Percentiles rank a stretch among this genome's conserved stretches.
phyloP scores from a whole-genome alignment of 2,329 filamentous ascomycete species.

The Geoglossum cookeanum region DNA sequence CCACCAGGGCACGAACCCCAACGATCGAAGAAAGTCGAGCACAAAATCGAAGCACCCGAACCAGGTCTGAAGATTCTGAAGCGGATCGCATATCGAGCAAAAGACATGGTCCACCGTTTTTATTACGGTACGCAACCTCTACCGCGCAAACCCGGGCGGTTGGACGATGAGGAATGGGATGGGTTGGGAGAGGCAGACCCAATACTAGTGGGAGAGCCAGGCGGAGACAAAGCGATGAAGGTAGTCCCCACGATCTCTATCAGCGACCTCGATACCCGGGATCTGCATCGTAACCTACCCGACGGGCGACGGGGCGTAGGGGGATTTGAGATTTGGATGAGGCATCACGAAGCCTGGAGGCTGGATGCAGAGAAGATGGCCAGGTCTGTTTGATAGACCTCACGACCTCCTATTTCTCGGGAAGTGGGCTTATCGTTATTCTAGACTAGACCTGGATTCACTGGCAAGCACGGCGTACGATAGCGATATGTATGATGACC shows the following conservation, averaged over 20 bases:
- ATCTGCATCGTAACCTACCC: slow-evolving; percentile 6
- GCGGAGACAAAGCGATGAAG: background rate
- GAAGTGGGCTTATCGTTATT: background rate
- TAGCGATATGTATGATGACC: slow-evolving; percentile 11
- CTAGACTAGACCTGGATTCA: slow-evolving; percentile 4
- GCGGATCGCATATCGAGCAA: slow-evolving; percentile 8
- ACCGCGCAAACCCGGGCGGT: background rate
- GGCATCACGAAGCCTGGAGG: slow-evolving; percentile 12
- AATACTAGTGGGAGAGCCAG: background rate
- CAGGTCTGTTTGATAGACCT: slow-evolving; percentile 4
- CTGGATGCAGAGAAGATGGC: background rate
- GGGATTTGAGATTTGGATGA: slow-evolving; percentile 13
- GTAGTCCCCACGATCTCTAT: slow-evolving; percentile 5
- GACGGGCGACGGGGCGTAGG: slow-evolving; percentile 9
- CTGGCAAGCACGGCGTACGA: slow-evolving; percentile 8
- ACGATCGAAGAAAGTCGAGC: background rate
- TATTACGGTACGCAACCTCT: slow-evolving; percentile 6
- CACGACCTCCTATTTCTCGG: background rate
- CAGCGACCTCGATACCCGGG: slow-evolving; percentile 5
- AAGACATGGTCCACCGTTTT: slow-evolving; percentile 7
- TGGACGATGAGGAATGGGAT: background rate
- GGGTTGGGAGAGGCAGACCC: background rate
- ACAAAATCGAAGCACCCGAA: slow-evolving; percentile 4
- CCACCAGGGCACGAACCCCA: too few species aligned
- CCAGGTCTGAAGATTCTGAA: slow-evolving; percentile 11